Percentiles rank a stretch among this genome's conserved stretches.
Evolutionary conservation across 345 rosid species (phyloP).

Genomic region (Eucalyptus brandiana): DNA sequence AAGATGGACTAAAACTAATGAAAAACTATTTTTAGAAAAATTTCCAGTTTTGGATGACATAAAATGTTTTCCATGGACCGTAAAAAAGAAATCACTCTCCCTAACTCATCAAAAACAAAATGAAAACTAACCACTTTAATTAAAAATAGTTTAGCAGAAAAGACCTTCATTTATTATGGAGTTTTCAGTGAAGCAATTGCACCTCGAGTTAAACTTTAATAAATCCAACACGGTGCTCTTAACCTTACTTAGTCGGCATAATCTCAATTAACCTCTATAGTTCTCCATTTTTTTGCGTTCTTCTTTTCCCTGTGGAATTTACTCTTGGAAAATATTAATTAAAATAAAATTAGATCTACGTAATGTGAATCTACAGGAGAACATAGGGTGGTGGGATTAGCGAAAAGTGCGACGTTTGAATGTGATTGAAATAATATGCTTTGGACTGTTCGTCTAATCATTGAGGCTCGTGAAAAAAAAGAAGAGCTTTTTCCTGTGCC

Average conservation of each 20-base stretch:
- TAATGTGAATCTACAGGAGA: background rate
- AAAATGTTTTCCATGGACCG: background rate
- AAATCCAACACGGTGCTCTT: background rate
- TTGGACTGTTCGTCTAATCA: background rate
- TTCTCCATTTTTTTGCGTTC: background rate
- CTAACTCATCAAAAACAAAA: too few relatives aligned
- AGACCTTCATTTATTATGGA: too few relatives aligned
- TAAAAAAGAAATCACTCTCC: background rate
- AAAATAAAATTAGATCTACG: background rate
- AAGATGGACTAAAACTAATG: background rate
- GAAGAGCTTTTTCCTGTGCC: background rate
- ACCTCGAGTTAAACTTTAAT: background rate
- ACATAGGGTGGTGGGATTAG: background rate
- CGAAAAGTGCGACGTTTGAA: background rate
- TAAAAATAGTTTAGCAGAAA: too few relatives aligned
- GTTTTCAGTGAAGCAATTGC: background rate
- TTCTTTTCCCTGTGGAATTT: background rate
- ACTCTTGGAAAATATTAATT: background rate
- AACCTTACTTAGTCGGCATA: background rate
- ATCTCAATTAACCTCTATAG: background rate
- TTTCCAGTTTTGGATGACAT: background rate
- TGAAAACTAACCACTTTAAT: background rate
- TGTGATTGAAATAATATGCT: background rate
- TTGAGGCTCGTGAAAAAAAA: background rate
- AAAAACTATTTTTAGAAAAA: too few relatives aligned